phyloP scores from a whole-genome alignment of 352 stramenopile genomes.

The Globisporangium ultimum region DNA sequence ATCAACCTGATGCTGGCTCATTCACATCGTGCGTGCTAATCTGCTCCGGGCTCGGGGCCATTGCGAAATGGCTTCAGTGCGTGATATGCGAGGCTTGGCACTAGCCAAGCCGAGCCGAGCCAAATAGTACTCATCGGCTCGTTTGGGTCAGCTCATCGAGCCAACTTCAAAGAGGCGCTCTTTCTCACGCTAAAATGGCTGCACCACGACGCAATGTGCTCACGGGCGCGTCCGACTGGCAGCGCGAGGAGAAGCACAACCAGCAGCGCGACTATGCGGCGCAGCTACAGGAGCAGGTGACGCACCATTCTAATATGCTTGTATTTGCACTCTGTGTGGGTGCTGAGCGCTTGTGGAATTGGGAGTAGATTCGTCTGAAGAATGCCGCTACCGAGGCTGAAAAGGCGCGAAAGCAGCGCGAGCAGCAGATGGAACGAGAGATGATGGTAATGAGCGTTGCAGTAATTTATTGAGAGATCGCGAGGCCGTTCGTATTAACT shows the following conservation, averaged over 20 bases:
- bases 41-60: too few species aligned
- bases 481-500: too few species aligned
- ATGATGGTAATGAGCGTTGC: conserved; percentile 20
- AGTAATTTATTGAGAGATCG: too few species aligned
- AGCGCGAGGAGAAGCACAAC: conserved; percentile 45
- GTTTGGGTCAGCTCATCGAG: too few species aligned
- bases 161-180: not conserved
- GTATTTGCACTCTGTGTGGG: not conserved
- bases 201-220: conserved; percentile 32
- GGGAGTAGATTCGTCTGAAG: conserved; percentile 36
- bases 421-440: conserved; percentile 52
- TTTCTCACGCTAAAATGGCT: conserved; percentile 1
- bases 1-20: too few species aligned
- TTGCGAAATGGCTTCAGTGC: too few species aligned
- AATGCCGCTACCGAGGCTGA: conserved; percentile 40
- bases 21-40: too few species aligned
- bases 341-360: not conserved
- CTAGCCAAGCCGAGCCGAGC: too few species aligned
- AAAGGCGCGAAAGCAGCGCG: conserved; percentile 30
- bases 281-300: conserved; percentile 60
- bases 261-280: conserved; percentile 67
- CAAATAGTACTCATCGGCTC: not conserved
- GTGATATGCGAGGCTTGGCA: too few species aligned
- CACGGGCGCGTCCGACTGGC: conserved; percentile 31
- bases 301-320: not conserved